Evolutionary conservation across 805 yeast genomes (phyloP), one percentile per base, ranked within the genome.

Genomic region (Scheffersomyces ergatensis): DNA sequence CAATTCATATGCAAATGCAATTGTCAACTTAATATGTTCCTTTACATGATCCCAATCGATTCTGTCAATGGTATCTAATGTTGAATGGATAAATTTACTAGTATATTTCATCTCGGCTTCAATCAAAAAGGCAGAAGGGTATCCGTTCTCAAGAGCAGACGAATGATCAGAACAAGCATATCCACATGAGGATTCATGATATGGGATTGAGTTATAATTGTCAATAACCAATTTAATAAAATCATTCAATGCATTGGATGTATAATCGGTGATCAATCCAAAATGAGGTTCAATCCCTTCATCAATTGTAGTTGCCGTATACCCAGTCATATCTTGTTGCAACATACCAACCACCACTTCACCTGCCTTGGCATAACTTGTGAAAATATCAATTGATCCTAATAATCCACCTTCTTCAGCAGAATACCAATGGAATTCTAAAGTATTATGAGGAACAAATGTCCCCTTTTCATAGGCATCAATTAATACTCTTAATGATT

Each of bases 291-390:
- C 80, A 51, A 58, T 66, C 42, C 74, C 83, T 21, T 48, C 63
- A 47, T 72, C 78, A 30, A 63, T 55, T 31, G 82, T 66, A 32
- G 72, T 76, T 25, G 71, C 68, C 2, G 83, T 76, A 55, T 72
- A 88, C 0, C 96, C 97, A 2, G 96, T 85, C 96, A 90, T 90
- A 59, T 92, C 99, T 59, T 89, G 95, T 63, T 92, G 97, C 30
- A 92, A 68, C 93, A 89, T 84, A 4, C 90, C 89, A 23, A 81
- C 76, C 17, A 92, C 89, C 6, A 73, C 66, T 23, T 68, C 65
- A n/a, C 67, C 53, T 14, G 57, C 50, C 9, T 65, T 57, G n/a
- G 51, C 46, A 55, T 85, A 85, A 19, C 65, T 60, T 8, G 76
- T 62, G 60, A 86, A 87, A 9, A 92, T 77, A 46, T 86, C 96